Evolutionary conservation across 2,329 filamentous ascomycete genomes (phyloP).

Genomic region (Raffaelea ambrosiae): DNA sequence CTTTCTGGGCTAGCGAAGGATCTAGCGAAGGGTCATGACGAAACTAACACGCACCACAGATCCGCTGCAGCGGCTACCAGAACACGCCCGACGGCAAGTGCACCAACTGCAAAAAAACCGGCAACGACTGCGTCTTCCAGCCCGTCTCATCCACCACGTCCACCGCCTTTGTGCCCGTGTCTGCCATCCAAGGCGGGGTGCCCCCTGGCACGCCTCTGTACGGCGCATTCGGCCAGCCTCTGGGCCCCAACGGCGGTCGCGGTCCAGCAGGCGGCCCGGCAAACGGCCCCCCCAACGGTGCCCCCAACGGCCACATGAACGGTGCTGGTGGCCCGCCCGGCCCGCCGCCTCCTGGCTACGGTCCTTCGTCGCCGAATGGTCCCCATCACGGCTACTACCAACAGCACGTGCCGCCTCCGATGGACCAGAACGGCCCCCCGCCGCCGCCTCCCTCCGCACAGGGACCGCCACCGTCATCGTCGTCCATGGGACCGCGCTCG

Average conservation of each 20-base stretch:
- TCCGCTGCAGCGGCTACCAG: conserved; percentile 53
- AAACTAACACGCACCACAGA: conserved; percentile 31
- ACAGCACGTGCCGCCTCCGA: conserved; percentile 4
- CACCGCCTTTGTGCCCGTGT: conserved; percentile 51
- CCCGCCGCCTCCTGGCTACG: conserved; percentile 10
- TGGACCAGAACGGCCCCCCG: conserved; percentile 8
- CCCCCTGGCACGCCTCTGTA: conserved; percentile 48
- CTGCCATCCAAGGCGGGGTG: conserved; percentile 48
- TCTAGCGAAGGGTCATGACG: background rate
- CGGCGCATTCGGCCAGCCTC: conserved; percentile 49
- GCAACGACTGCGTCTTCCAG: conserved; percentile 54
- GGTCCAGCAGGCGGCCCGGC: conserved; percentile 10
- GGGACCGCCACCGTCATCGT: conserved; percentile 7
- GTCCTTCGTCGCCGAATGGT: conserved; percentile 14
- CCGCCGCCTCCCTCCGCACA: conserved; percentile 11
- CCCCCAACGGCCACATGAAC: conserved; percentile 3
- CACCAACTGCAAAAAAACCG: conserved; percentile 53
- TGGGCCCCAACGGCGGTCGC: conserved; percentile 19
- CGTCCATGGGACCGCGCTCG: conserved; percentile 24
- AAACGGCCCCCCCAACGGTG: conserved; percentile 11
- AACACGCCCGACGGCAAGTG: conserved; percentile 52
- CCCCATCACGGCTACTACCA: conserved; percentile 8
- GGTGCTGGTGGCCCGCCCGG: conserved; percentile 5
- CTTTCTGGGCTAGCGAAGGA: background rate
- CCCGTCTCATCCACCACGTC: conserved; percentile 45